These are phyloP conservation scores for Chaetomiaceae sp. DNA, from an alignment of 2,329 filamentous ascomycete species.

Conservation along the genomic window DNA sequence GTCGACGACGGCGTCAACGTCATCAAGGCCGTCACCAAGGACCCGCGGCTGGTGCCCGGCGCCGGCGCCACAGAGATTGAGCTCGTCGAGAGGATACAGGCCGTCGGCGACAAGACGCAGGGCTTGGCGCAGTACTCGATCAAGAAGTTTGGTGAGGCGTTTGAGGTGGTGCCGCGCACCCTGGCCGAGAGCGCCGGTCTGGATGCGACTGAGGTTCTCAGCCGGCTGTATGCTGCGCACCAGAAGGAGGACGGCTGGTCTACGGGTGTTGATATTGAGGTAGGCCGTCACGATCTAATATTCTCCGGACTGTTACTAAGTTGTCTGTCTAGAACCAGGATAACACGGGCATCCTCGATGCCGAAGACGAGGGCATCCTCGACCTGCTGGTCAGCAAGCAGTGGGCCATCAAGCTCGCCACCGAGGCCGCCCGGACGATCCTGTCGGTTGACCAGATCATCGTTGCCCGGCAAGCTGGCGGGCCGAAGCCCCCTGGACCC, in stretches of 20 bases:
- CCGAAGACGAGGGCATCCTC: constrained; percentile 81
- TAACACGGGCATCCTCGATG: constrained; percentile 75
- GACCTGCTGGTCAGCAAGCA: constrained; percentile 89
- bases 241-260: constrained; percentile 84
- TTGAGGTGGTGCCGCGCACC: constrained; percentile 92
- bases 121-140: constrained; percentile 95
- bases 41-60: constrained; percentile 84
- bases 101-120: constrained; percentile 85
- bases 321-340: constrained; percentile 59
- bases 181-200: constrained; percentile 92
- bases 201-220: constrained; percentile 94
- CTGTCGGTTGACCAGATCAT: constrained; percentile 98
- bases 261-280: constrained; percentile 90
- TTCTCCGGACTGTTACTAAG: constrained; percentile 16
- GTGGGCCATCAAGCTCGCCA: constrained; percentile 96
- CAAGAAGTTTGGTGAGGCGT: constrained; percentile 94
- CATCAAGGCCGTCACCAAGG: constrained; percentile 95
- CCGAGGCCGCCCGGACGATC: constrained; percentile 88
- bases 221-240: constrained; percentile 88
- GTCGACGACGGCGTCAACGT: constrained; percentile 98
- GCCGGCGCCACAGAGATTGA: constrained; percentile 94
- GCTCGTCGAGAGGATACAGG: constrained; percentile 85
- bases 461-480: constrained; percentile 92
- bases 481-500: constrained; percentile 91
- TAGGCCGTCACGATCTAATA: constrained; percentile 31